Base-by-base conservation (phyloP, 176 grass and related monocot species). In the Bolboschoenus planiculmis region DNA sequence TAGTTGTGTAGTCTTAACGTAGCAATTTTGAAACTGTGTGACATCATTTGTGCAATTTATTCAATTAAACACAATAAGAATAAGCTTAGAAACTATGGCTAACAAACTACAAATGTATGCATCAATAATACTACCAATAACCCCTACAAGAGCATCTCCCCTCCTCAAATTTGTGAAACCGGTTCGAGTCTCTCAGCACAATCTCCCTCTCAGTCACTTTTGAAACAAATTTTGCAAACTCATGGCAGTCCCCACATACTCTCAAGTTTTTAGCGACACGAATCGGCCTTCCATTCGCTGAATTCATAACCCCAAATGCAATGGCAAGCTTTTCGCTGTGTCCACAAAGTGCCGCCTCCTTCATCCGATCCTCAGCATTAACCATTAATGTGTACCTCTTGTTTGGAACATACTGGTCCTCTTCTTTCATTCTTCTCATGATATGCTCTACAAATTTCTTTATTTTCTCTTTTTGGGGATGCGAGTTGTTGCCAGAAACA, bases 141-240 rank as follows among this genome's bases (percentile, higher is more conserved):
- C 94, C 92, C 87, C 91, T 97, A 42, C 94, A 97, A 56, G 92
- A 94, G 66, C 94, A 97, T 48, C 88, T 90, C 23, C 94, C 94
- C 68, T 79, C 78, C 71, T 87, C 90, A 78, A 94, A 97, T 87
- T 88, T 87, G 64, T 97, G 94, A 74, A 97, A 97, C 66, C 66
- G 77, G 37, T 92, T 94, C 21, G 86, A 86, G 73, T 90, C 83
- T 73, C 82, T 85, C 71, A 94, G 56, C 13, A 94, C 75, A 85
- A 97, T 97, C 62, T 93, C 79, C 64, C 86, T 87, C 23, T 30
- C 31, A 21, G 67, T 74, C 79, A 81, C 66, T 80, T 92, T 90
- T 57, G 84, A 84, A 16, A 94, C 91, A 74, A 90, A 94, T 83
- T 88, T 94, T 65, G 86, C 80, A 15, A 86, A 76, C 65, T 91